Base-by-base conservation (phyloP, 2,329 filamentous ascomycete species). In the Eutypa lata region DNA sequence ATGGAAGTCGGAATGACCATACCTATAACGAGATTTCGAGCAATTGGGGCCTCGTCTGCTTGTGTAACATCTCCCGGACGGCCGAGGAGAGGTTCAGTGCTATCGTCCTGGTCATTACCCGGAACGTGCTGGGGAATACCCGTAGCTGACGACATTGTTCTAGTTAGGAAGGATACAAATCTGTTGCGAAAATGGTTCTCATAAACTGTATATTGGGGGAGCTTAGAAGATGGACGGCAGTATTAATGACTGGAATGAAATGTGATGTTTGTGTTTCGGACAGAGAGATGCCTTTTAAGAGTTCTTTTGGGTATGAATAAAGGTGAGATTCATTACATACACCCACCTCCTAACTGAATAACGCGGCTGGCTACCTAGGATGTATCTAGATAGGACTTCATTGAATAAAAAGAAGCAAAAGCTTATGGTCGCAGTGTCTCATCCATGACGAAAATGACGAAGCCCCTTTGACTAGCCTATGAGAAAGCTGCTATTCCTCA, bases 21-120 rank as follows among this genome's bases (percentile, higher is more conserved):
- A 93, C 91, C 91, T 37, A 89, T 81, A 57, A 88, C 75, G 40
- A 96, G 77, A 65, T 96, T 96, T 61, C 79, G 77, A 56, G 82
- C 75, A 50, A 95, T 77, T 22, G 83, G 76, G 54, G 82, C 78
- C 16, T 80, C 79, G 37, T 87, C 80, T 53, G 75, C 74, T 74
- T 95, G 90, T 47, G 83, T 81, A 10, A 83, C 89, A 73, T 92
- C 89, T 46, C 90, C 90, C 43, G 84, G 79, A 48, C 78, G 76
- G 50, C 87, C 88, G 31, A 93, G 76, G 50, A 93, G 75, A 58
- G 89, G 89, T 64, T 90, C 85, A 49, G 86, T 78, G 65, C n/a
- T n/a, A n/a, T 90, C 87, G 42, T 55, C 65, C 57, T 65, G 66
- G 47, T 62, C 60, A 53, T 68, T 66, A 52, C 73, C 68, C 48